These are phyloP conservation scores for Talaromyces sp. DNA, from an alignment of 2,329 filamentous ascomycete genomes.

Conservation along the genomic window DNA sequence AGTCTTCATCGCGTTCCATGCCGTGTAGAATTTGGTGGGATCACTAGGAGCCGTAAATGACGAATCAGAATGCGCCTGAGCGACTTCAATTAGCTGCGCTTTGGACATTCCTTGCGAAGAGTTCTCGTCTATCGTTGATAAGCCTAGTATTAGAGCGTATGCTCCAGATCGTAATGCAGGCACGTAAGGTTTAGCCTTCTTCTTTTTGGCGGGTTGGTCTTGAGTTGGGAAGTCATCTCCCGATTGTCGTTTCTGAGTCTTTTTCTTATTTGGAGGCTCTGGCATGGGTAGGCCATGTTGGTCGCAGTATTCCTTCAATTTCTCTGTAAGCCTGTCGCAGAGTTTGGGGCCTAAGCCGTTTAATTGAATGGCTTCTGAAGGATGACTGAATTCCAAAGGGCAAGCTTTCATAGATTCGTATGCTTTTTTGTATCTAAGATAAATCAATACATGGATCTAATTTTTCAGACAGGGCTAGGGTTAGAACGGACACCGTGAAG, in stretches of 20 bases:
- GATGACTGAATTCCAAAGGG: slow-evolving; percentile 67
- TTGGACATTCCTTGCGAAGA: slow-evolving; percentile 62
- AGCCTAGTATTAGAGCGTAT: slow-evolving; percentile 67
- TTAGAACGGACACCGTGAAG: slow-evolving; percentile 47
- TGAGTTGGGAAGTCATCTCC: slow-evolving; percentile 29
- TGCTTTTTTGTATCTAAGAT: slow-evolving; percentile 65
- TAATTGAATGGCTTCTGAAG: slow-evolving; percentile 68
- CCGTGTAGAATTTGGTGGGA: slow-evolving; percentile 69
- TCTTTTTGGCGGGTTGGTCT: slow-evolving; percentile 55
- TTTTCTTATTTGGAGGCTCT: slow-evolving; percentile 47
- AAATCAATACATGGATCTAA: neutral
- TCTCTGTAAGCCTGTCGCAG: slow-evolving; percentile 65
- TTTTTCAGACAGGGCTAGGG: neutral
- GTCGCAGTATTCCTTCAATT: slow-evolving; percentile 55
- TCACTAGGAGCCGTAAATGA: slow-evolving; percentile 69
- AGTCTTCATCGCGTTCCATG: slow-evolving; percentile 80
- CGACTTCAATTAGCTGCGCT: slow-evolving; percentile 62
- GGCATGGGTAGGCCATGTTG: slow-evolving; percentile 68
- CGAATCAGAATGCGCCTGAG: slow-evolving; percentile 68
- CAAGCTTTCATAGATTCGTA: slow-evolving; percentile 74
- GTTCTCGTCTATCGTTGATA: slow-evolving; percentile 59
- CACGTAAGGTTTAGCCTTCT: slow-evolving; percentile 64
- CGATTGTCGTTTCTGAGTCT: slow-evolving; percentile 32
- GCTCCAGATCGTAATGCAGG: slow-evolving; percentile 69
- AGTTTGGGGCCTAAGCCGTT: slow-evolving; percentile 71